Base-by-base conservation (phyloP, 768 basidiomycete species). In the Lenzites betulinus region DNA sequence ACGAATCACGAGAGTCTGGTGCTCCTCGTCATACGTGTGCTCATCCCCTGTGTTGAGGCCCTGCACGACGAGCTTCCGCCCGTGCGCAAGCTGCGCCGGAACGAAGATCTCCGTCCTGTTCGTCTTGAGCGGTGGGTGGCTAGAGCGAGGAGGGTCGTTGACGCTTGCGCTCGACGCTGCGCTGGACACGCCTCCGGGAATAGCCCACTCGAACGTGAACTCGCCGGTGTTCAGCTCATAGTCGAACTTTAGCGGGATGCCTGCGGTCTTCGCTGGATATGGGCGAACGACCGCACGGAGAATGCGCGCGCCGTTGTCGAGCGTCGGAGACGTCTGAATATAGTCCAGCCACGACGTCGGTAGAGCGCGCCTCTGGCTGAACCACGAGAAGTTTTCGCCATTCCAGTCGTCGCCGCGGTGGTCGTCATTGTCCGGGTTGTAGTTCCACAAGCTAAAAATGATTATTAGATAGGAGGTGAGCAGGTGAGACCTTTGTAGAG, bases 321-420 rank as follows among this genome's bases (percentile, higher is more conserved):
- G 79, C 6, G 86, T 83, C n/a, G 82, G 78, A 2, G 86, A 80
- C 20, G 76, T 76, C 72, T 91, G 90, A 9, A 82, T 79, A 56
- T 82, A 79, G 63, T 80, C 81, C 13, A 89, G 77, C 41, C 85
- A 69, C 0, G 81, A 81, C 0, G 79, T 69, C 1, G 83, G 88
- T 51, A 85, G 75, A 1, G 82, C 85, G 16, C 88, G 84, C 36
- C 72, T 74, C 43, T 77, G 76, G 67, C 86, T 86, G 81, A 93
- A 98, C 92, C 93, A 97, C 1, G 93, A 94, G 71, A 99, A 98
- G 75, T 95, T 97, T 74, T 99, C 95, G 54, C 91, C 93, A 67
- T 95, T 96, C 95, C 95, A 97, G 70, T 87, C 75, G 70, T 98
- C 95, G 16, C 96, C 96, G 25, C 73, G 67, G 18, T 73, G 66